Base-by-base conservation (phyloP, 495 filamentous ascomycete species). In the Lophiostoma macrostomum region DNA sequence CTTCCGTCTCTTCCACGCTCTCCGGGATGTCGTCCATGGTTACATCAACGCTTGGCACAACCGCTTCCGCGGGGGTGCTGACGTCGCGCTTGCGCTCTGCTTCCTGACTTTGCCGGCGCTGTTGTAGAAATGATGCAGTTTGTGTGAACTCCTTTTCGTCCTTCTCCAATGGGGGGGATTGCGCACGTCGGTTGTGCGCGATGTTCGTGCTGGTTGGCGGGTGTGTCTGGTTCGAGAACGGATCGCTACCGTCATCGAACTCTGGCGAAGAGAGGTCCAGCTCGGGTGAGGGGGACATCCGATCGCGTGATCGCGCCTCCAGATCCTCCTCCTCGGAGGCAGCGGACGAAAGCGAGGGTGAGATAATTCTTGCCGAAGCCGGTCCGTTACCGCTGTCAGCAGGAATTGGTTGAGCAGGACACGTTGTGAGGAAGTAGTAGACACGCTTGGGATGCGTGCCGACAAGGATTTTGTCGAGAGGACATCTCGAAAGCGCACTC, bases 131-230 rank as follows among this genome's bases (percentile, higher is more conserved):
- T 1, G 53, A 58, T 10, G 93, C 93, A 5, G 91, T 96, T 71
- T 91, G 89, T 3, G 89, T 96, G 65, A 98, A 98, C 70, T 97
- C 93, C 62, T 85, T 87, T 73, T 98, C 93, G 58, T 97, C 93
- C 57, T 88, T 86, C 73, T 98, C 93, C 24, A 97, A 78, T 19
- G 88, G 90, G 40, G 94, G 93, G 56, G 86, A 90, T 41, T 80
- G 80, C 6, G 83, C 84, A 47, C 86, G 82, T 49, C 83, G 74
- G 29, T 83, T 86, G 64, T 85, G 85, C 62, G 55, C 64, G 69
- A 62, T 73, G 64, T 67, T 63, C 29, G 53, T 70, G 68, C 44
- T 63, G 56, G 70, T 54, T 64, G 71, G 54, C 65, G 71, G 58
- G 63, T 53, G 62, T 47, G 52, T 54, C 58, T 77, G 75, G 27